Conservation (phyloP, 495 filamentous ascomycete genomes). For the Penicillium longicatenatum region DNA sequence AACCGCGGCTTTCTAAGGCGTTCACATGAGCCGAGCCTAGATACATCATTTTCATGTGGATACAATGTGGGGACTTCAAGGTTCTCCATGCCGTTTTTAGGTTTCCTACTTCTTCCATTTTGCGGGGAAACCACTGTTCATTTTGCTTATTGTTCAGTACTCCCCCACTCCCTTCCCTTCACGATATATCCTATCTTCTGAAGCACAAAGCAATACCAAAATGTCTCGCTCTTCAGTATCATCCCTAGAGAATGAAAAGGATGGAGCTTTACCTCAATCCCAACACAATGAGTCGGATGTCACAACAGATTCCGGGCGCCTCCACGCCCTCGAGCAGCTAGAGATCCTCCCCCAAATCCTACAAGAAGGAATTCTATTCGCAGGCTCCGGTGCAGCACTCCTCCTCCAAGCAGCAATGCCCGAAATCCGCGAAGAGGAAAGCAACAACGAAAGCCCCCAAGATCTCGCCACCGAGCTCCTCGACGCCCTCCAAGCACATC, state of each 20-base stretch:
- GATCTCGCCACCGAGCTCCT: conserved; percentile 37
- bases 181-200: neutral
- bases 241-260: conserved; percentile 19
- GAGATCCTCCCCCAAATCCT: conserved; percentile 45
- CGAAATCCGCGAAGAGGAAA: conserved; percentile 26
- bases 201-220: neutral
- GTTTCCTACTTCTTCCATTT: neutral
- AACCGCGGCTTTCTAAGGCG: neutral
- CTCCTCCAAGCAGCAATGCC: conserved; percentile 45
- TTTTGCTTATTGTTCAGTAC: neutral
- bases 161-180: neutral
- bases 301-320: conserved; percentile 22
- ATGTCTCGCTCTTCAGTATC: conserved; percentile 22
- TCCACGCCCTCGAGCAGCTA: conserved; percentile 37
- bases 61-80: neutral
- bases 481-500: conserved; percentile 34
- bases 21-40: neutral
- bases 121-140: neutral
- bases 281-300: conserved; percentile 1
- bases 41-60: neutral
- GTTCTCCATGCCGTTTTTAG: neutral
- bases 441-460: conserved; percentile 17
- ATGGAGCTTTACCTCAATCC: conserved; percentile 12
- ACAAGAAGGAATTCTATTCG: conserved; percentile 43
- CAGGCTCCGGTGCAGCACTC: conserved; percentile 39